A percentile compares a stretch with the other conserved stretches of the same genome.
These are phyloP conservation scores for Lecanicillium sp. DNA, from an alignment of 2,329 filamentous ascomycete species.

Conservation along the genomic window DNA sequence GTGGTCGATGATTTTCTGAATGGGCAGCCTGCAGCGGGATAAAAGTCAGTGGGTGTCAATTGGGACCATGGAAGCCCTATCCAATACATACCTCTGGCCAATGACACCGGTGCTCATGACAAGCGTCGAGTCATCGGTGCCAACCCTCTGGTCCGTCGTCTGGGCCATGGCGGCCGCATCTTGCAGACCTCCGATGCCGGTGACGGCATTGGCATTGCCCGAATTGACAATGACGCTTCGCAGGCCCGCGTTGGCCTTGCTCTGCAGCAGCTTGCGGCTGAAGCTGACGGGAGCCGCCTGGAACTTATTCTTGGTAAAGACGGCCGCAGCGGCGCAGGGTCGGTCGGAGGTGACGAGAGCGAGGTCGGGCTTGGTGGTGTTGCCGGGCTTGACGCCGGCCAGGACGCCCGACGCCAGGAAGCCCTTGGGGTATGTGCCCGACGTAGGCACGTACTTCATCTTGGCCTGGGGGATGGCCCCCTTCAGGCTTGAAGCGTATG, in stretches of 20 bases:
- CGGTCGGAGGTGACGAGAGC: constrained; percentile 80
- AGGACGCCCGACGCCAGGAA: constrained; percentile 82
- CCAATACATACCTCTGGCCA: constrained; percentile 62
- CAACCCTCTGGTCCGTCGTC: constrained; percentile 60
- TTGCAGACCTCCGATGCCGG: constrained; percentile 79
- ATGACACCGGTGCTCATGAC: constrained; percentile 99
- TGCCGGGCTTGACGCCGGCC: constrained; percentile 88
- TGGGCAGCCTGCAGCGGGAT: constrained; percentile 58
- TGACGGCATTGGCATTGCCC: constrained; percentile 95
- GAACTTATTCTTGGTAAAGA: constrained; percentile 98
- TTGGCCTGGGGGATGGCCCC: constrained; percentile 64
- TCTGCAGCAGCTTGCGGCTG: constrained; percentile 63
- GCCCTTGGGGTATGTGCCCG: constrained; percentile 81
- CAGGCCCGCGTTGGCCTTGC: constrained; percentile 60
- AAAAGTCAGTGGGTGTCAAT: constrained; percentile 7
- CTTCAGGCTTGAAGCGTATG: constrained; percentile 22
- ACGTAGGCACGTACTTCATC: constrained; percentile 80
- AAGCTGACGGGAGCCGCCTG: constrained; percentile 92
- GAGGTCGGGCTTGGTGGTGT: constrained; percentile 86
- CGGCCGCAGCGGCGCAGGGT: constrained; percentile 80
- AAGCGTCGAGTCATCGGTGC: constrained; percentile 54
- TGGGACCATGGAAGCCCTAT: constrained; percentile 6
- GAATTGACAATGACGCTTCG: constrained; percentile 86
- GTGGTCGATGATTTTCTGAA: constrained; percentile 77
- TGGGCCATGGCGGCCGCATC: constrained; percentile 81